phyloP scores from a whole-genome alignment of 2,329 filamentous ascomycete species.

The Epichloe brachyelytri region DNA sequence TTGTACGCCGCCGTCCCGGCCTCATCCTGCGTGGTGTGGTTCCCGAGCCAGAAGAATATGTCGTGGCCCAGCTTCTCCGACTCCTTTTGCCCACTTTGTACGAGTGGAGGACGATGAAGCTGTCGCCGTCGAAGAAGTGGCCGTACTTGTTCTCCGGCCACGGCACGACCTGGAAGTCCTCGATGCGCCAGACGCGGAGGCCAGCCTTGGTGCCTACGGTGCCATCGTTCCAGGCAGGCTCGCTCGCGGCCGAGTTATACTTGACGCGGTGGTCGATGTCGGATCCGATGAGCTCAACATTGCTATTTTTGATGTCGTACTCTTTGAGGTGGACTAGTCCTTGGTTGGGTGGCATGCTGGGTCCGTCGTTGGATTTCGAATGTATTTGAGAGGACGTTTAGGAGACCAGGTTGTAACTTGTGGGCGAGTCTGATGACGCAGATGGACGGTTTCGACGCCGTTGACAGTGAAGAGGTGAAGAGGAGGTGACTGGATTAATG shows the following conservation, averaged over 20 bases:
- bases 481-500: too few species aligned
- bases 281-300: constrained; percentile 51
- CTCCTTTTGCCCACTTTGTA: constrained; percentile 35
- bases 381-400: too few species aligned
- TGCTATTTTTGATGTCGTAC: constrained; percentile 56
- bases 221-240: constrained; percentile 55
- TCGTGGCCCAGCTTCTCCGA: constrained; percentile 42
- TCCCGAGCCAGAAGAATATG: constrained; percentile 59
- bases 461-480: too few species aligned
- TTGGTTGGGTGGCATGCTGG: constrained; percentile 45
- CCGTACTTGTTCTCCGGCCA: constrained; percentile 46
- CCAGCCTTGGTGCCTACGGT: constrained; percentile 38
- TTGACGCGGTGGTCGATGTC: constrained; percentile 56
- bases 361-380: neutral
- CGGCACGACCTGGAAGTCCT: constrained; percentile 50
- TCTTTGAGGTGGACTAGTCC: constrained; percentile 50
- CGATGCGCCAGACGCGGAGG: constrained; percentile 52
- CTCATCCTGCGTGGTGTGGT: constrained; percentile 54
- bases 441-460: too few species aligned
- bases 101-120: constrained; percentile 52
- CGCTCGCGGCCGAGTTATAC: constrained; percentile 49
- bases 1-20: constrained; percentile 58
- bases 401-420: too few species aligned
- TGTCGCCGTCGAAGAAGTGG: constrained; percentile 54
- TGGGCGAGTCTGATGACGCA: too few species aligned